Evolutionary conservation across 2,329 filamentous ascomycete genomes (phyloP).

Genomic region (Blastomyces silverae): DNA sequence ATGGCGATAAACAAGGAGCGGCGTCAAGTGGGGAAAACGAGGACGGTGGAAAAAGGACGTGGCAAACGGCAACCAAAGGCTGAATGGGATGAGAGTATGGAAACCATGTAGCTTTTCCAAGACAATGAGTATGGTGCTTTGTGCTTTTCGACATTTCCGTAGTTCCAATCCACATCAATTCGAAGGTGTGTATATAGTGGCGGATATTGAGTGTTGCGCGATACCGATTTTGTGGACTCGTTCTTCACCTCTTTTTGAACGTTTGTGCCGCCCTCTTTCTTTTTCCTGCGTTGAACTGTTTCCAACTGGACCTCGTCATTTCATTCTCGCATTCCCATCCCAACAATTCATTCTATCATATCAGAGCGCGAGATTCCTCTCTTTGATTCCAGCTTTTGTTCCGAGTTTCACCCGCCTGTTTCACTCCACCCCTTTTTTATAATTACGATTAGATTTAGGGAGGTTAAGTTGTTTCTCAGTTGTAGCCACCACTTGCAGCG

Average conservation of each 20-base stretch:
- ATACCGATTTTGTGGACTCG: not conserved
- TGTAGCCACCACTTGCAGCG: constrained; percentile 28
- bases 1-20: not conserved
- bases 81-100: not conserved
- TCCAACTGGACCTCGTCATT: not conserved
- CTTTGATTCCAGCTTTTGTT: not conserved
- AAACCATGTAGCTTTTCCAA: not conserved
- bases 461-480: constrained; percentile 19
- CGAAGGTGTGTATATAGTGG: not conserved
- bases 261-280: not conserved
- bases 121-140: not conserved
- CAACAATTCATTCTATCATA: not conserved
- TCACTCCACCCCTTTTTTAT: not conserved
- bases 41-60: not conserved
- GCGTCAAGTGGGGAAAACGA: not conserved
- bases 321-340: not conserved
- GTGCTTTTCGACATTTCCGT: too few species aligned
- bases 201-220: not conserved
- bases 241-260: not conserved
- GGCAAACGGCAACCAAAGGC: not conserved
- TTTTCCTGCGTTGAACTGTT: not conserved
- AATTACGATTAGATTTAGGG: constrained; percentile 5
- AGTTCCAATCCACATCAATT: not conserved
- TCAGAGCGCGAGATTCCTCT: not conserved
- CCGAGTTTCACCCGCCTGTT: not conserved